These are phyloP conservation scores for Cercospora beticola DNA, from an alignment of 2,329 filamentous ascomycete species.

Conservation along the genomic window DNA sequence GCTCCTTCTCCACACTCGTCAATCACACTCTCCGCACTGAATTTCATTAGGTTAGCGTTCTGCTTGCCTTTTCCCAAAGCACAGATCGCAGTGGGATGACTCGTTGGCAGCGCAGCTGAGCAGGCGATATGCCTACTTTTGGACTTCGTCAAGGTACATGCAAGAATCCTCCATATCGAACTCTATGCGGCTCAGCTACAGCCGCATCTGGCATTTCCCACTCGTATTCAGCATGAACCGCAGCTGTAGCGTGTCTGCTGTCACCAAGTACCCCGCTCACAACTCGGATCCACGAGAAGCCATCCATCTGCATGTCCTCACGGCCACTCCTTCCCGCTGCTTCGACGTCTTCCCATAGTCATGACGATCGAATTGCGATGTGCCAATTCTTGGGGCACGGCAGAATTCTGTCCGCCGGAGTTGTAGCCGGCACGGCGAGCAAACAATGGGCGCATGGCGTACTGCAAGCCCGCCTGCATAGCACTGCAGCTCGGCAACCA, in stretches of 20 bases:
- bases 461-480: background rate
- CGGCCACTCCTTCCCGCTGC: background rate
- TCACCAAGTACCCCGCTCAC: constrained; percentile 4
- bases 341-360: background rate
- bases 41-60: background rate
- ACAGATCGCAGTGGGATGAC: background rate
- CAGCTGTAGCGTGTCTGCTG: constrained; percentile 13
- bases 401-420: background rate
- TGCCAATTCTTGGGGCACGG: background rate
- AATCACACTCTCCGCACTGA: background rate
- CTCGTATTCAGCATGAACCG: constrained; percentile 19
- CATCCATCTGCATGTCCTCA: background rate
- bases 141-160: constrained; percentile 16
- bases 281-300: background rate
- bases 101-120: constrained; percentile 10
- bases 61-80: background rate
- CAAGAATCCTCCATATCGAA: constrained; percentile 7
- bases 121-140: background rate
- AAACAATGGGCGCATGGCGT: background rate
- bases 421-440: background rate
- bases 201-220: constrained; percentile 9
- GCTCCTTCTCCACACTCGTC: background rate
- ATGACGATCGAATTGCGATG: background rate
- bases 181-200: constrained; percentile 8
- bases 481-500: constrained; percentile 7